Conservation (phyloP, 352 stramenopile species). For the Blastocystis sp. region DNA sequence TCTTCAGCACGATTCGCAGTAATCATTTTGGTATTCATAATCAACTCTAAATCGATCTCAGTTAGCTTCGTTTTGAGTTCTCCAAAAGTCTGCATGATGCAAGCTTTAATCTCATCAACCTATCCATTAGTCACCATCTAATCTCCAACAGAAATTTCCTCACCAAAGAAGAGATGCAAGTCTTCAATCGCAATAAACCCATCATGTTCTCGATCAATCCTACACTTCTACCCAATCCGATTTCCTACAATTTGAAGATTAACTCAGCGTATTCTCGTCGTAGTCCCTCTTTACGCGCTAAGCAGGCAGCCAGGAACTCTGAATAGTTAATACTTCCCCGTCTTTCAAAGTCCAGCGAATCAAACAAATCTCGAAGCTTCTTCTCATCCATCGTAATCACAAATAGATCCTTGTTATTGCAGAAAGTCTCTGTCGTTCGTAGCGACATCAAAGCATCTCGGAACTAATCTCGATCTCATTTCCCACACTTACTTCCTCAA, state of each 20-base stretch:
- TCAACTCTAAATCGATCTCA: slow-evolving; percentile 39
- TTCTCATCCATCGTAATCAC: slow-evolving; percentile 32
- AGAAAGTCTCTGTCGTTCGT: slow-evolving; percentile 32
- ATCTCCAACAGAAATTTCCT: slow-evolving; percentile 32
- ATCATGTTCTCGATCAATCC: slow-evolving; percentile 55
- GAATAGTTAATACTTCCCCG: slow-evolving; percentile 48
- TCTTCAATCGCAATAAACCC: slow-evolving; percentile 50
- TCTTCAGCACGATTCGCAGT: slow-evolving; percentile 47
- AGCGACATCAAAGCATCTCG: slow-evolving; percentile 36
- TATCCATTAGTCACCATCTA: not conserved
- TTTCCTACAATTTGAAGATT: slow-evolving; percentile 39
- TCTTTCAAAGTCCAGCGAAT: slow-evolving; percentile 37
- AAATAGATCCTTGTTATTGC: slow-evolving; percentile 46
- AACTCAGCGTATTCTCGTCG: slow-evolving; percentile 43
- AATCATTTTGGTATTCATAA: slow-evolving; percentile 61
- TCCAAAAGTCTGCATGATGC: slow-evolving; percentile 53
- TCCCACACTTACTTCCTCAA: slow-evolving; percentile 16
- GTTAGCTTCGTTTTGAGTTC: slow-evolving; percentile 42
- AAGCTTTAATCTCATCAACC: slow-evolving; percentile 55
- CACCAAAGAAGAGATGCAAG: slow-evolving; percentile 54
- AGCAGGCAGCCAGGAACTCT: slow-evolving; percentile 40
- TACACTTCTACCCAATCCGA: not conserved
- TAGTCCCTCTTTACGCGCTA: slow-evolving; percentile 46
- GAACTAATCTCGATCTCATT: not conserved
- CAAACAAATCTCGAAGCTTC: slow-evolving; percentile 49